Evolutionary conservation across 257 asterid species (phyloP).

Genomic region (Solanum pimpinellifolium): DNA sequence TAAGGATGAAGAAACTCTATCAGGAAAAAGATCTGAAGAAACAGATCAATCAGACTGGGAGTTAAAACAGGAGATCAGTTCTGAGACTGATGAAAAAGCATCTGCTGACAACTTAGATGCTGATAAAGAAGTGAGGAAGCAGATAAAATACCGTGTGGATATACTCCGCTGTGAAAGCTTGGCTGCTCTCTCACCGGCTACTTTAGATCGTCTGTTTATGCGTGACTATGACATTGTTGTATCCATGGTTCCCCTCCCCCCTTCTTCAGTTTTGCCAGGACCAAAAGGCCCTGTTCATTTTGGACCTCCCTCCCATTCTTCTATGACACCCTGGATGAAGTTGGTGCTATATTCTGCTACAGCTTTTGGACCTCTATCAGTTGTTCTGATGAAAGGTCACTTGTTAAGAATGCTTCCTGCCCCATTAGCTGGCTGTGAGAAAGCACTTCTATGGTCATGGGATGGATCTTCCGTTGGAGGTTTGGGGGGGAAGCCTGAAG

Average conservation of each 20-base stretch:
- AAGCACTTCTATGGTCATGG: constrained; percentile 98
- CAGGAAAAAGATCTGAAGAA: constrained; percentile 26
- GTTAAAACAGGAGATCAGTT: constrained; percentile 22
- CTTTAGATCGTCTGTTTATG: constrained; percentile 84
- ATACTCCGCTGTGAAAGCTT: constrained; percentile 98
- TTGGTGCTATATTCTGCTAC: constrained; percentile 71
- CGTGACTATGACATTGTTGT: constrained; percentile 91
- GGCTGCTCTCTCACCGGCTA: constrained; percentile 85
- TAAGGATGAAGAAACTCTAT: constrained; percentile 22
- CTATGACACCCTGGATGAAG: constrained; percentile 99
- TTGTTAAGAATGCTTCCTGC: constrained; percentile 94
- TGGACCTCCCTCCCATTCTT: constrained; percentile 95
- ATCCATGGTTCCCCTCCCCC: constrained; percentile 98
- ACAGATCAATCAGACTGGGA: constrained; percentile 20
- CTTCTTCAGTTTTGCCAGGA: constrained; percentile 93
- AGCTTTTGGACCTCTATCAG: constrained; percentile 88
- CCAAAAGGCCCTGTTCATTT: constrained; percentile 95
- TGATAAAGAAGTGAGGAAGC: constrained; percentile 44
- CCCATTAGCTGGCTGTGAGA: constrained; percentile 96
- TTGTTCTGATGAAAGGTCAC: constrained; percentile 94
- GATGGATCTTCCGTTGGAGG: constrained; percentile 93
- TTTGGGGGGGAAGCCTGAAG: constrained; percentile 85
- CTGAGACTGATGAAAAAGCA: constrained; percentile 32
- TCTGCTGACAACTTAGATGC: constrained; percentile 28
- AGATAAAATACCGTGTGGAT: constrained; percentile 69